Percentiles rank a stretch among this genome's conserved stretches.
These are phyloP conservation scores for Hypoxylon lenormandii DNA, from an alignment of 495 filamentous ascomycete genomes.

Conservation along the genomic window DNA sequence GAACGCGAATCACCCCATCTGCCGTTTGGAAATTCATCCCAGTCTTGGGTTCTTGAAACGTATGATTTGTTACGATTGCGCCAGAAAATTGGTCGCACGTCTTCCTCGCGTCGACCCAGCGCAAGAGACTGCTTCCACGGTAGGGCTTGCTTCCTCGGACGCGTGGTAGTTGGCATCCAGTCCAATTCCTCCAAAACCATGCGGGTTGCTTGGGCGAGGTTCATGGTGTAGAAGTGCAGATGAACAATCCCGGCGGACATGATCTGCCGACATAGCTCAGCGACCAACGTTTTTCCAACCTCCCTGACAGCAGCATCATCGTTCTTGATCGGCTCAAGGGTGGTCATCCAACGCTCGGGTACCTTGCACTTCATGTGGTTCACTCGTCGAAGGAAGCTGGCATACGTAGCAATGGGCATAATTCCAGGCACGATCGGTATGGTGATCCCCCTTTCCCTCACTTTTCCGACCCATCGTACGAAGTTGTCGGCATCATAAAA, in stretches of 20 bases:
- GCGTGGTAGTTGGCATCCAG: slow-evolving; percentile 77
- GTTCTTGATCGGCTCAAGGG: slow-evolving; percentile 92
- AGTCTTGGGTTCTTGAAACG: slow-evolving; percentile 92
- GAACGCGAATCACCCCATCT: slow-evolving; percentile 98
- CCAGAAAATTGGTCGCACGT: slow-evolving; percentile 99
- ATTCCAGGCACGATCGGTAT: slow-evolving; percentile 96
- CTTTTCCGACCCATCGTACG: slow-evolving; percentile 86
- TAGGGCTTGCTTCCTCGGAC: slow-evolving; percentile 82
- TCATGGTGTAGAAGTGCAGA: slow-evolving; percentile 99
- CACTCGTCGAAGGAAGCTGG: slow-evolving; percentile 86
- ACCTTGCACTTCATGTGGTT: slow-evolving; percentile 88
- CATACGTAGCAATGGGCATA: slow-evolving; percentile 98
- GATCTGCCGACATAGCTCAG: slow-evolving; percentile 88
- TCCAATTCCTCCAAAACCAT: slow-evolving; percentile 91
- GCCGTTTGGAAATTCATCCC: slow-evolving; percentile 99
- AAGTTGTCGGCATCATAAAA: slow-evolving; percentile 98
- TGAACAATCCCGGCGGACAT: slow-evolving; percentile 83
- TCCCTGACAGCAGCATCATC: slow-evolving; percentile 93
- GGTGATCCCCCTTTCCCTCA: slow-evolving; percentile 83
- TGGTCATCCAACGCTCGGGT: slow-evolving; percentile 81
- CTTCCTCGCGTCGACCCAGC: slow-evolving; percentile 86
- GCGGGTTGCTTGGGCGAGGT: slow-evolving; percentile 90
- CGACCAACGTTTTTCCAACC: slow-evolving; percentile 88
- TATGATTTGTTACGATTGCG: slow-evolving; percentile 96
- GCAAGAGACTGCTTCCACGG: slow-evolving; percentile 96